Conservation (phyloP, 2,329 filamentous ascomycete species). For the Neonectria neomacrospora region DNA sequence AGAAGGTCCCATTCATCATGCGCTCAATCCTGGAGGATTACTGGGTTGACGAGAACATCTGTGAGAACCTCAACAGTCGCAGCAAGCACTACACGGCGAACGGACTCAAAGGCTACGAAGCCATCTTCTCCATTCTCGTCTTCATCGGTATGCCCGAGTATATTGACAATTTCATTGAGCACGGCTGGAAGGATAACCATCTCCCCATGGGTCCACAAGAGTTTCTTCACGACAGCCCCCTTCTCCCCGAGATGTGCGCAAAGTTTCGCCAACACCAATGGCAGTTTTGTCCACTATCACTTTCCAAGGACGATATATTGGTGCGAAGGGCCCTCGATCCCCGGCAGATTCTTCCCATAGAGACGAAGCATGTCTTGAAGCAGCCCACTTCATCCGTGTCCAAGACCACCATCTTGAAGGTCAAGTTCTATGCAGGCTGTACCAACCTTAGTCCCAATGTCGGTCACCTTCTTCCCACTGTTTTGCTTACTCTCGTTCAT, state of each 20-base stretch:
- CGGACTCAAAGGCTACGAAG: constrained; percentile 9
- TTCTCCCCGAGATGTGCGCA: background rate
- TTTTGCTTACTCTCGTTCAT: no score
- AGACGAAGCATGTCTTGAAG: background rate
- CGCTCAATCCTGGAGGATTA: background rate
- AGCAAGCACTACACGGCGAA: background rate
- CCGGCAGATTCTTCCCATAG: constrained; percentile 28
- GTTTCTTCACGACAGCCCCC: no score
- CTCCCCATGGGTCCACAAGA: constrained; percentile 27
- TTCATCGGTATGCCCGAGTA: constrained; percentile 11
- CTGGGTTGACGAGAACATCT: background rate
- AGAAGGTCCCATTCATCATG: background rate
- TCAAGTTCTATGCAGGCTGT: constrained; percentile 17
- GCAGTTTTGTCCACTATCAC: constrained; percentile 25
- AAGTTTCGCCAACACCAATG: constrained; percentile 23
- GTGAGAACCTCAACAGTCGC: background rate
- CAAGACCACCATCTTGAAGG: constrained; percentile 1
- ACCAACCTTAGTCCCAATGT: constrained; percentile 1
- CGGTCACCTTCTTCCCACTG: background rate
- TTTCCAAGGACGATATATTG: background rate
- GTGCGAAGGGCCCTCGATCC: background rate
- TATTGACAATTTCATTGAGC: constrained; percentile 9
- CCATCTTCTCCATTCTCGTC: constrained; percentile 32
- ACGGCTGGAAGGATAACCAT: constrained; percentile 8
- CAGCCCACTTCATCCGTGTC: background rate